phyloP scores from a whole-genome alignment of 768 basidiomycete species.

The Hericium erinaceus region DNA sequence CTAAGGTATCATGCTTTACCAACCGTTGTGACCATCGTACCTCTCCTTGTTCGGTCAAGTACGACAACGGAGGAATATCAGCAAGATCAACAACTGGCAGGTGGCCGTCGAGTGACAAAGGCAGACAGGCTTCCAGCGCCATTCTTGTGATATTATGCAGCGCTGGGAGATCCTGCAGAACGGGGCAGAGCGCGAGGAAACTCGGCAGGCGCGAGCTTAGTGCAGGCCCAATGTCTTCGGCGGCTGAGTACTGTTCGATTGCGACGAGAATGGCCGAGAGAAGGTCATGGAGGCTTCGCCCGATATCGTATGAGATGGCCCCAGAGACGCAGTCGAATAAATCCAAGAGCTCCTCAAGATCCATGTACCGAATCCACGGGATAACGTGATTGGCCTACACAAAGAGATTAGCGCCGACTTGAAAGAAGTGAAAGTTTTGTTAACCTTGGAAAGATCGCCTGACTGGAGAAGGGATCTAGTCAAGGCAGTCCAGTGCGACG shows the following conservation, averaged over 20 bases:
- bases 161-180: neutral
- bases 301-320: neutral
- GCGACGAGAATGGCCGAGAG: constrained; percentile 2
- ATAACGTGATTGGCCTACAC: constrained; percentile 4
- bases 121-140: neutral
- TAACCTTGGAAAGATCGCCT: constrained; percentile 3
- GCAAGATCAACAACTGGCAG: neutral
- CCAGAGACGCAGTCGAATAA: constrained; percentile 30
- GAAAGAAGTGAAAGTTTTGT: neutral
- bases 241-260: constrained; percentile 4
- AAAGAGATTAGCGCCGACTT: no score
- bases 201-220: constrained; percentile 5
- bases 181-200: constrained; percentile 5
- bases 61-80: neutral
- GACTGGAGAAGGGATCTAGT: neutral
- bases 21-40: constrained; percentile 8
- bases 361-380: constrained; percentile 52
- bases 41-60: constrained; percentile 1
- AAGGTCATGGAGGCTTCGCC: neutral
- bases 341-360: constrained; percentile 29
- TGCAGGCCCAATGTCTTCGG: neutral
- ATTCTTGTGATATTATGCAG: constrained; percentile 7
- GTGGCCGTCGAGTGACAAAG: constrained; percentile 7
- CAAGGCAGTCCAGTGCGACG: constrained; percentile 42
- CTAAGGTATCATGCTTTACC: constrained; percentile 12